Base-by-base conservation (phyloP, 768 basidiomycete species). In the Russula abietina region DNA sequence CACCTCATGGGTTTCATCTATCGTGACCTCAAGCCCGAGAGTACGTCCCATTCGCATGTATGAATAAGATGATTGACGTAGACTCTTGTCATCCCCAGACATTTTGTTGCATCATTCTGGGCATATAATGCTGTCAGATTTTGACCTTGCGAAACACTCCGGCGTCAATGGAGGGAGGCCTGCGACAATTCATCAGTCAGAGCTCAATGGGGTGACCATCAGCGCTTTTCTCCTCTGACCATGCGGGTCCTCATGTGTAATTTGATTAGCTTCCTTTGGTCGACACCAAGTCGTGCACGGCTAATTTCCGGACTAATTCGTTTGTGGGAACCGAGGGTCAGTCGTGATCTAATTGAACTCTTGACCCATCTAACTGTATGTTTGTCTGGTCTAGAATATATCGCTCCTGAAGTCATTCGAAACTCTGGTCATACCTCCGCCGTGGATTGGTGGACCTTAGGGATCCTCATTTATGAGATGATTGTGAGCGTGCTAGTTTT, bases 1-100 rank as follows among this genome's bases (percentile, higher is more conserved):
- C 97, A 99, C 80, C 83, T 99, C 62, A 98, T 98, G 86, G 97
- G 97, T 30, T 98, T 95, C 79, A 98, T 98, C 70, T 99, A 99
- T 78, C 86, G 97, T 59, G 97, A 99, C 81, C 84, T 99, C 58
- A 99, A 99, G 76, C 97, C 97, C 36, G 97, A 99, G 79, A 99
- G 97, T 99, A 77, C 70, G 97, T 81, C 36, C 46, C 51, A 41
- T 41, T 45, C 58, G 48, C 57, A 39, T 32, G n/a, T 28, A 32
- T 11, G 60, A 26, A 48, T 50, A 30, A 60, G 46, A 66, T 46
- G 59, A 49, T 65, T 69, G 59, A 62, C 59, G 63, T 65, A 54
- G 62, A 46, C 41, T 66, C 59, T 64, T 61, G 53, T 59, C 59
- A 60, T 54, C 30, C 59, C 38, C 71, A 99, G 97, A 99, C 74